Base-by-base conservation (phyloP, 1,284 basidiomycete genomes). In the Wolfiporia cocos region DNA sequence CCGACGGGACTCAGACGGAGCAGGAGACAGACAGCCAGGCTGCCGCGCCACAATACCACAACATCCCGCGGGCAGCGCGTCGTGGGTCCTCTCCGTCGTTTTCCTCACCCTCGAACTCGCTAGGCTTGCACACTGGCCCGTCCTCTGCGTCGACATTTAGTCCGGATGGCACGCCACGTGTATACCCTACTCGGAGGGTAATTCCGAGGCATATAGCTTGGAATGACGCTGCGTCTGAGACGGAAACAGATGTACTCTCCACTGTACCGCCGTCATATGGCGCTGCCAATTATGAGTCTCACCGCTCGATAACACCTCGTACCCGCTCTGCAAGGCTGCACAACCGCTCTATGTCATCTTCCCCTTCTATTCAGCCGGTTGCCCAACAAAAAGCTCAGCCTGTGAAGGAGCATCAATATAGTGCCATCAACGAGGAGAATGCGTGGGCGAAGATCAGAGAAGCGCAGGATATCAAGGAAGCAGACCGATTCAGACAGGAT, bases 361-460 rank as follows among this genome's bases (percentile, higher is more conserved):
- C 48, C 3, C 39, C 46, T 18, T 26, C 34, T 12, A 48, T 37
- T n/a, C 37, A 47, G 37, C 60, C 66, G 19, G 56, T 64, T 33
- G 52, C 62, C 15, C 62, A 57, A 33, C 55, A 58, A 38, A 46
- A 51, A 45, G 44, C 53, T 34, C 32, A 54, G 45, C 43, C 46
- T 41, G 49, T 48, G 4, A 50, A 63, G 37, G 67, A 73, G 47
- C 66, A 68, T 31, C 69, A 64, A 44, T 66, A 66, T 4, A 74
- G 68, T 46, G 65, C 69, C 18, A 61, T 78, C 18, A 78, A 84
- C 51, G 75, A 81, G 52, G 76, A 83, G 43, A 82, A 86, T 45
- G 80, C 82, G 0, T 90, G 86, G 82, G 78, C 78, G 49, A 82
- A 81, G 47, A 79, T 88, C 34, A 72, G 71, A 54, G 75, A 81